Evolutionary conservation across 257 asterid species (phyloP).

Genomic region (Jaltomata sinuosa): DNA sequence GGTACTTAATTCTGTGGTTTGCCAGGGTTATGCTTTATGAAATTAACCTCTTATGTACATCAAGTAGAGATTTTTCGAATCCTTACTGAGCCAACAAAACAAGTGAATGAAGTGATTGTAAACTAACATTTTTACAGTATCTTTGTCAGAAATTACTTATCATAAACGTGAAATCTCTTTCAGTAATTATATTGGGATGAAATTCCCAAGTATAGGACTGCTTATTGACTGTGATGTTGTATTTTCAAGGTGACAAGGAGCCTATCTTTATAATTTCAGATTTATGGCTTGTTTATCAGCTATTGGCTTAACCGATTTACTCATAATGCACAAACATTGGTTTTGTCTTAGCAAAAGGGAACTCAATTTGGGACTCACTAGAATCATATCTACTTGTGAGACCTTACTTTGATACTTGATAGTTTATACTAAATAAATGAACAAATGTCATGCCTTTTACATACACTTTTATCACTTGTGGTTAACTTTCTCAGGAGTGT

Average conservation of each 20-base stretch:
- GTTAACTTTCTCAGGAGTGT: too few species aligned
- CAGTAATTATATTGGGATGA: not conserved
- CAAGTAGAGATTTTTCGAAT: not conserved
- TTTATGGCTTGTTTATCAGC: not conserved
- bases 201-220: not conserved
- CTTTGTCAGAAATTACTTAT: not conserved
- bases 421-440: not conserved
- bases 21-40: too few species aligned
- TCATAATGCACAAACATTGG: not conserved
- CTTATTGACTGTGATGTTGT: not conserved
- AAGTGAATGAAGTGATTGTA: not conserved
- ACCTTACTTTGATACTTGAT: not conserved
- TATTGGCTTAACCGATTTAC: not conserved
- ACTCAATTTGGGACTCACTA: not conserved
- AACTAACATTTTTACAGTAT: not conserved
- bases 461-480: not conserved
- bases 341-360: not conserved
- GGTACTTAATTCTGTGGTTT: too few species aligned
- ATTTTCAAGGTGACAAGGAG: not conserved
- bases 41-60: not conserved
- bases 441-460: not conserved
- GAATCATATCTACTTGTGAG: not conserved
- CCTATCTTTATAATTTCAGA: not conserved
- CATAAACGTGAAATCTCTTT: not conserved
- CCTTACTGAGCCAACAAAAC: not conserved